These are phyloP conservation scores for Sanghuangporus baumii DNA, from an alignment of 1,284 basidiomycete genomes.

Conservation along the genomic window DNA sequence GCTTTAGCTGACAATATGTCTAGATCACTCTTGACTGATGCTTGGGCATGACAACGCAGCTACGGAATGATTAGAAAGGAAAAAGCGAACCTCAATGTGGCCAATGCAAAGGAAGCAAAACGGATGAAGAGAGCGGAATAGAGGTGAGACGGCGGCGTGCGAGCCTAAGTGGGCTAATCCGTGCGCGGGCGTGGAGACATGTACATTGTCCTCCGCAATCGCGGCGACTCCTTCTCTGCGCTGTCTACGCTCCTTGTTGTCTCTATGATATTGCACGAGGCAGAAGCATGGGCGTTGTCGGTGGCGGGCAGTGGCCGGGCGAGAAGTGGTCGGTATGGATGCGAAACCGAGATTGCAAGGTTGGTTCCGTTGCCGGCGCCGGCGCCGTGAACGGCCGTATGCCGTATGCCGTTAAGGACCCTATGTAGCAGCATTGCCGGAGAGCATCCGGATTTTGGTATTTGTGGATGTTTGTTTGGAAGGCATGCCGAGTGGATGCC, in stretches of 20 bases:
- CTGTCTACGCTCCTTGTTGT: neutral
- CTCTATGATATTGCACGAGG: neutral
- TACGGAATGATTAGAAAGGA: neutral
- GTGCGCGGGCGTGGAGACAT: neutral
- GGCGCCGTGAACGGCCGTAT: neutral
- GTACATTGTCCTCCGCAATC: neutral
- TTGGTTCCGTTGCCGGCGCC: neutral
- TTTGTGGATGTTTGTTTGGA: neutral
- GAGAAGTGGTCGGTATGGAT: neutral
- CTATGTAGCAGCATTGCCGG: neutral
- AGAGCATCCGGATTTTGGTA: neutral
- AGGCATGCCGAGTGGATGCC: neutral
- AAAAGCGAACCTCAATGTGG: neutral
- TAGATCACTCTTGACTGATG: neutral
- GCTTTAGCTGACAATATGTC: neutral
- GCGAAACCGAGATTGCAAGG: neutral
- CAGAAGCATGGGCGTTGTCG: neutral
- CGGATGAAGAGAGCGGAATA: neutral
- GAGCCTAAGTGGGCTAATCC: neutral
- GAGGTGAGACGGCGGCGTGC: conserved; percentile 10
- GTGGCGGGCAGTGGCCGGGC: neutral
- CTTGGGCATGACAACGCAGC: neutral
- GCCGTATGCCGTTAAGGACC: neutral
- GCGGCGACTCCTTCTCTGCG: neutral
- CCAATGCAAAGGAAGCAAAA: neutral